Evolutionary conservation across 805 yeast genomes (phyloP).

Genomic region (Ogataea neopini): DNA sequence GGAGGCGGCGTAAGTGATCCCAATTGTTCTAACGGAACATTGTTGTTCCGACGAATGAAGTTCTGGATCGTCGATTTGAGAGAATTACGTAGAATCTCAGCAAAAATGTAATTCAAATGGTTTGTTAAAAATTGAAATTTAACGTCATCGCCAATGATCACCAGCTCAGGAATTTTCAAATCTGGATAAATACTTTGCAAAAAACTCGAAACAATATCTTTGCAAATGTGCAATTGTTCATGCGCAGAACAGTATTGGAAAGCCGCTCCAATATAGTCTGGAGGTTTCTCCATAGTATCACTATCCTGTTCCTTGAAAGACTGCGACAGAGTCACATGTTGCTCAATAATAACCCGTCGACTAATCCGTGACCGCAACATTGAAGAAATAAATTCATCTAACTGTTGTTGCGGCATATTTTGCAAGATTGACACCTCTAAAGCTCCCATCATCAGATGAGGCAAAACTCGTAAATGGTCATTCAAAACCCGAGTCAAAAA

Average conservation of each 20-base stretch:
- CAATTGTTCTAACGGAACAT: conserved; percentile 17
- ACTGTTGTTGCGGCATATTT: conserved; percentile 55
- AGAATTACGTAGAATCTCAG: conserved; percentile 85
- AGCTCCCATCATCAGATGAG: conserved; percentile 92
- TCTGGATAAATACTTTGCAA: conserved; percentile 56
- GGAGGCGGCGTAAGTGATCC: conserved; percentile 53
- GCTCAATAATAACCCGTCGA: conserved; percentile 87
- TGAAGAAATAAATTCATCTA: conserved; percentile 75
- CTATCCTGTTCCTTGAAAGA: conserved; percentile 46
- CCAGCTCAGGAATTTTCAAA: conserved; percentile 67
- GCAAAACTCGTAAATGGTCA: conserved; percentile 77
- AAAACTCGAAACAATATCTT: conserved; percentile 49
- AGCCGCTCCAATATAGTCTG: conserved; percentile 72
- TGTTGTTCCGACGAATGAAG: conserved; percentile 33
- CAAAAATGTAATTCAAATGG: conserved; percentile 82
- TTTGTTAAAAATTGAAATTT: conserved; percentile 81
- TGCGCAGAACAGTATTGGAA: conserved; percentile 76
- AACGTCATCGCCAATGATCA: conserved; percentile 73
- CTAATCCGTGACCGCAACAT: conserved; percentile 85
- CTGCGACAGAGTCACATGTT: conserved; percentile 78
- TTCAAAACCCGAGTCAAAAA: conserved; percentile 65
- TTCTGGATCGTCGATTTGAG: conserved; percentile 74
- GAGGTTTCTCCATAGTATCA: conserved; percentile 52
- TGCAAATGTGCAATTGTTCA: conserved; percentile 61
- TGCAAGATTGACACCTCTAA: conserved; percentile 69